Conservation (phyloP, 108 stramenopile genomes). For the Aurantiochytrium sp. region DNA sequence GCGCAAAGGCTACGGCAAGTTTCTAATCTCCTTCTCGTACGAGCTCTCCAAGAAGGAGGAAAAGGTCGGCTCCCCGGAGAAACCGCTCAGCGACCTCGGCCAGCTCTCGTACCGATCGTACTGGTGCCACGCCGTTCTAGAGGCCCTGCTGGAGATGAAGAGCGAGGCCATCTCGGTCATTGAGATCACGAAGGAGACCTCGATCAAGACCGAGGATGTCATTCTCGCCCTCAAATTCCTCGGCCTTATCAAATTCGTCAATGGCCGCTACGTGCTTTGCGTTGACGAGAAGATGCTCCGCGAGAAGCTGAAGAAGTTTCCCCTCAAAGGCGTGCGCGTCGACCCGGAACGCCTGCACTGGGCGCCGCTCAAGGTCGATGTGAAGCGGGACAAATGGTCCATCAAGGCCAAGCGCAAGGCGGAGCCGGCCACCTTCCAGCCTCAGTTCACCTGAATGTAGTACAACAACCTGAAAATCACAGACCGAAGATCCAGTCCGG, state of each 20-base stretch:
- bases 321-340: slow-evolving; percentile 60
- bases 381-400: slow-evolving; percentile 94
- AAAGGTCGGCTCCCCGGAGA: slow-evolving; percentile 94
- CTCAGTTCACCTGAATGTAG: background rate
- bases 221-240: slow-evolving; percentile 87
- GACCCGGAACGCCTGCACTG: slow-evolving; percentile 86
- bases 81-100: slow-evolving; percentile 96
- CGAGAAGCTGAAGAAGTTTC: background rate
- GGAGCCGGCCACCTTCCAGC: slow-evolving; percentile 44
- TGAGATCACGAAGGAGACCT: slow-evolving; percentile 75
- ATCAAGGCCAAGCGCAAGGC: slow-evolving; percentile 80
- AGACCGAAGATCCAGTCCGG: too few relatives aligned
- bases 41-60: slow-evolving; percentile 92
- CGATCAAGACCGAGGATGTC: slow-evolving; percentile 93
- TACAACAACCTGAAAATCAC: too few relatives aligned
- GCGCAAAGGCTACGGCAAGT: slow-evolving; percentile 96
- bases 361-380: slow-evolving; percentile 82
- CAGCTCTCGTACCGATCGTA: slow-evolving; percentile 89
- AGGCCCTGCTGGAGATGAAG: slow-evolving; percentile 38
- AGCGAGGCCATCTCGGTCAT: slow-evolving; percentile 69
- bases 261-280: slow-evolving; percentile 86
- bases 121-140: slow-evolving; percentile 80
- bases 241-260: slow-evolving; percentile 93
- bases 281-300: background rate
- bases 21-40: slow-evolving; percentile 95